Evolutionary conservation across 1,284 basidiomycete species (phyloP).

Genomic region (Microbotryomycetes sp.): DNA sequence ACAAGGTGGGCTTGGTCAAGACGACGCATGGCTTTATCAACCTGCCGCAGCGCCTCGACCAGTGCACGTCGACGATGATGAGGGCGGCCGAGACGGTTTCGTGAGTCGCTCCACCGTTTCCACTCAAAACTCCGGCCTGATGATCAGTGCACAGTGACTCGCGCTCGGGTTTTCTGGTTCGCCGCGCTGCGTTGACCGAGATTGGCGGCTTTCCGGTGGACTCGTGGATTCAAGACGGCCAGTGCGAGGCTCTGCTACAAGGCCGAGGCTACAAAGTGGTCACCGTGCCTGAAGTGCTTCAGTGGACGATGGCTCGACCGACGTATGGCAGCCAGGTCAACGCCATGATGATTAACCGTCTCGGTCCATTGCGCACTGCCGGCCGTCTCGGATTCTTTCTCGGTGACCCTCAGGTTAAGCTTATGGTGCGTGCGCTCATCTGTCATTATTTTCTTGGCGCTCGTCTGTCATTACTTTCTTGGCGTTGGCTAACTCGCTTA

Average conservation of each 20-base stretch:
- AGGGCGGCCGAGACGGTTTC: constrained; percentile 27
- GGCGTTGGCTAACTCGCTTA: not conserved
- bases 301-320: constrained; percentile 32
- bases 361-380: constrained; percentile 30
- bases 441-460: not conserved
- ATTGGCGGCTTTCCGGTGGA: constrained; percentile 36
- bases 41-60: constrained; percentile 29
- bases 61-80: constrained; percentile 30
- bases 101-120: not conserved
- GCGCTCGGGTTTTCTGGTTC: constrained; percentile 35
- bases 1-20: constrained; percentile 32
- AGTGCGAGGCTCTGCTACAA: constrained; percentile 28
- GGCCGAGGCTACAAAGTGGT: constrained; percentile 32
- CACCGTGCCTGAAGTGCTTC: constrained; percentile 31
- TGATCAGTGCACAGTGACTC: constrained; percentile 11
- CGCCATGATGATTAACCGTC: constrained; percentile 28
- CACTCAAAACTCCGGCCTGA: not conserved
- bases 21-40: constrained; percentile 35
- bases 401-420: constrained; percentile 14
- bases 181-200: constrained; percentile 32
- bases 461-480: not conserved
- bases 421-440: constrained; percentile 28
- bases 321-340: constrained; percentile 23
- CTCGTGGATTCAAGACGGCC: constrained; percentile 34
- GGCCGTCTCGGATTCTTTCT: constrained; percentile 31